A percentile compares a stretch with the other conserved stretches of the same genome.
Conservation (phyloP, 2,329 filamentous ascomycete genomes). For the Colletotrichum cuscutae region DNA sequence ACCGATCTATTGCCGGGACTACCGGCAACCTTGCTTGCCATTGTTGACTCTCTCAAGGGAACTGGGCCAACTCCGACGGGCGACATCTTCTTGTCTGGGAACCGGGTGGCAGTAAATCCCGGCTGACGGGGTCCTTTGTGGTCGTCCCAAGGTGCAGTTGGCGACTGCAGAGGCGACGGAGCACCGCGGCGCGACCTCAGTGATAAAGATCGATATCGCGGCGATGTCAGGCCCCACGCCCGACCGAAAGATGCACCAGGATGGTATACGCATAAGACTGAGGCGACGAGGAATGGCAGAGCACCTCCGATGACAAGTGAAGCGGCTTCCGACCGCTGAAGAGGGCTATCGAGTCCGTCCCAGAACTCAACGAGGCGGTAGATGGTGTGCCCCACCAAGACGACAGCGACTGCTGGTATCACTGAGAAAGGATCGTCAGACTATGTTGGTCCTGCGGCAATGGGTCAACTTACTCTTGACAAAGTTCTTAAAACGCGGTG, state of each 20-base stretch:
- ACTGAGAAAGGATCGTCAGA: slow-evolving; percentile 40
- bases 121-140: slow-evolving; percentile 31
- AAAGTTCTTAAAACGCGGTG: slow-evolving; percentile 54
- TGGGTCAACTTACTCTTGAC: slow-evolving; percentile 51
- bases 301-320: slow-evolving; percentile 53
- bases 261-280: slow-evolving; percentile 49
- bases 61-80: slow-evolving; percentile 25
- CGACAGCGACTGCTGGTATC: slow-evolving; percentile 47
- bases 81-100: slow-evolving; percentile 30
- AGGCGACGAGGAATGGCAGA: slow-evolving; percentile 49
- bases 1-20: slow-evolving; percentile 30
- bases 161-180: slow-evolving; percentile 31
- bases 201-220: slow-evolving; percentile 34
- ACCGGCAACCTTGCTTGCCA: slow-evolving; percentile 31
- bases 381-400: slow-evolving; percentile 54
- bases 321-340: slow-evolving; percentile 51
- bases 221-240: slow-evolving; percentile 53
- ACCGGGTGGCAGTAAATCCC: slow-evolving; percentile 24
- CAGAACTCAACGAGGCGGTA: slow-evolving; percentile 53
- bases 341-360: slow-evolving; percentile 44
- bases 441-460: no score
- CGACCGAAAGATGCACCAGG: slow-evolving; percentile 52
- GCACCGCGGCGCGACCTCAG: slow-evolving; percentile 18
- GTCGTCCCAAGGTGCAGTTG: slow-evolving; percentile 24
- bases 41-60: slow-evolving; percentile 27